Conservation (phyloP, 495 filamentous ascomycete genomes). For the Cudoniella acicularis region DNA sequence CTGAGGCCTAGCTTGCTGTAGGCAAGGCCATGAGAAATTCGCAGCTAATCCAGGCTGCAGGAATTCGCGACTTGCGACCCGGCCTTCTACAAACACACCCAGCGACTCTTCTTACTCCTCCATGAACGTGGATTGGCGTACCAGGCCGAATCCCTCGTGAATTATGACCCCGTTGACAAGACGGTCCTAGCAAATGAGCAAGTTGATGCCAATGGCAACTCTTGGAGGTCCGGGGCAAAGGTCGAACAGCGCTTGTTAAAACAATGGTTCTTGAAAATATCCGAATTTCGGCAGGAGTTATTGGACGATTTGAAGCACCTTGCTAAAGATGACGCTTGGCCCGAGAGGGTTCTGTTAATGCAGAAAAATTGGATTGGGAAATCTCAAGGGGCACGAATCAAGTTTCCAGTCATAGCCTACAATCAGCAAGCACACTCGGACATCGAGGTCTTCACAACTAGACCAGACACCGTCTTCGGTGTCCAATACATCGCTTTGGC, state of each 20-base stretch:
- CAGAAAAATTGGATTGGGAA: conserved; percentile 88
- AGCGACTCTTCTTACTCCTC: conserved; percentile 75
- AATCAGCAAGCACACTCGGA: conserved; percentile 28
- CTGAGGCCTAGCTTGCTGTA: too few relatives aligned
- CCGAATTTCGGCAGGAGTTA: conserved; percentile 69
- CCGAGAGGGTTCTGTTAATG: conserved; percentile 76
- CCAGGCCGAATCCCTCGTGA: conserved; percentile 74
- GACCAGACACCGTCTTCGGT: conserved; percentile 79
- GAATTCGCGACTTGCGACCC: conserved; percentile 82
- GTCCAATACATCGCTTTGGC: conserved; percentile 83
- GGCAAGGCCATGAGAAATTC: neutral
- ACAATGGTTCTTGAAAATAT: conserved; percentile 90
- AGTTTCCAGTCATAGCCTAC: conserved; percentile 54
- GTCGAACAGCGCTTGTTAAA: conserved; percentile 76
- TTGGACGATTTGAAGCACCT: conserved; percentile 68
- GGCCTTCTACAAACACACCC: conserved; percentile 83
- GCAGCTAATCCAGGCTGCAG: conserved; percentile 36
- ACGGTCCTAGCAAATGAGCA: conserved; percentile 92
- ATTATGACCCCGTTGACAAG: conserved; percentile 86
- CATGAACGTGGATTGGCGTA: conserved; percentile 71
- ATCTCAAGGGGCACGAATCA: conserved; percentile 66
- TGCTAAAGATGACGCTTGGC: conserved; percentile 62
- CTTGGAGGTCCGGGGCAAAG: conserved; percentile 84
- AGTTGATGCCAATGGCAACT: conserved; percentile 76
- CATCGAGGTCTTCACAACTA: conserved; percentile 78